Evolutionary conservation across 1,284 basidiomycete species (phyloP), one percentile per base, ranked within the genome.

Genomic region (Rhodotorula sp.): DNA sequence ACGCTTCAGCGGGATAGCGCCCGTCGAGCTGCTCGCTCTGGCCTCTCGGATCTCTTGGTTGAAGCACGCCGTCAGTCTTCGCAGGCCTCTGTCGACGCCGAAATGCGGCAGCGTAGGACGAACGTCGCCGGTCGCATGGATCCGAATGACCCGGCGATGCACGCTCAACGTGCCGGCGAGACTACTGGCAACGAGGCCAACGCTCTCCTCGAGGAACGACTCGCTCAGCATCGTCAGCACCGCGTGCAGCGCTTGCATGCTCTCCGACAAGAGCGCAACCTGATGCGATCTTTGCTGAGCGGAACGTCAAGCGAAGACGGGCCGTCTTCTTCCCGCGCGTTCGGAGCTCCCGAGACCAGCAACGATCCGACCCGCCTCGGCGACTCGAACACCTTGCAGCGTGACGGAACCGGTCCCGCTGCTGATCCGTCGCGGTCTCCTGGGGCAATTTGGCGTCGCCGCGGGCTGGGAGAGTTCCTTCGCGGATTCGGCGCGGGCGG

Each of bases 381-480:
- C n/a, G 55, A 28, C 12, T 56, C 50, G 50, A 52, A 52, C 21
- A 52, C 50, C 50, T 52, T 21, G 23, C 21, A n/a, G n/a, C 50
- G 3, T 43, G 38, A 43, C 38, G 38, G 38, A 43, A 12, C 38
- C 38, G 38, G 38, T 10, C 50, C 23, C 50, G 34, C 55, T 21
- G 56, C 28, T 4, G 50, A 47, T 43, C 58, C 56, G 23, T 57
- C 70, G 34, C 60, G 64, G 14, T 72, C 70, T 21, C 70, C 70
- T 18, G 57, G 63, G 18, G 49, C 52, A 21, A 38, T n/a, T 12
- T 52, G 55, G 23, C 18, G 58, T 15, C 48, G 71, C 4, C 58
- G 67, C 5, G 63, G 61, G 0, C 50, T 75, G 14, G 66, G 68
- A 16, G 68, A 70, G 10, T 68, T 75, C 43, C 59, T 75, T 38